Percentiles rank a stretch among this genome's conserved stretches.
These are phyloP conservation scores for Cyclotella atomus DNA, from an alignment of 108 stramenopile species.

Conservation along the genomic window DNA sequence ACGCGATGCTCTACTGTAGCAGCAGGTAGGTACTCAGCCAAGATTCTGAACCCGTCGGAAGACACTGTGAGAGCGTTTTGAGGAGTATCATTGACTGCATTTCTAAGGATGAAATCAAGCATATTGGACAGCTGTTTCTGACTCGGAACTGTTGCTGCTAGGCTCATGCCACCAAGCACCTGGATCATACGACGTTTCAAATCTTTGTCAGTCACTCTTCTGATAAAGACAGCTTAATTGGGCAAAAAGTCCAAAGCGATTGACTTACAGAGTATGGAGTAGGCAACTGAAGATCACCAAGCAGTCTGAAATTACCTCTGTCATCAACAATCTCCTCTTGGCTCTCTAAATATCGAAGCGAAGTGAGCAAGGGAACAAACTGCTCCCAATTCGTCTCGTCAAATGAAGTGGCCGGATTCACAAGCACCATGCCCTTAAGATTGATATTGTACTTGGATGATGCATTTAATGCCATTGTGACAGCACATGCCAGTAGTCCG, in stretches of 20 bases:
- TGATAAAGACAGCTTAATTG: no score
- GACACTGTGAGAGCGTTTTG: slow-evolving; percentile 40
- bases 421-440: slow-evolving; percentile 73
- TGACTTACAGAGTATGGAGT: slow-evolving; percentile 61
- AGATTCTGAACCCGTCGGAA: slow-evolving; percentile 61
- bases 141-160: slow-evolving; percentile 66
- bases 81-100: slow-evolving; percentile 4
- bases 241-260: no score
- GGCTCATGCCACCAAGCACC: slow-evolving; percentile 60
- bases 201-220: neutral
- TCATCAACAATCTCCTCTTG: slow-evolving; percentile 27
- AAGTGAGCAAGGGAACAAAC: slow-evolving; percentile 66
- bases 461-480: slow-evolving; percentile 61
- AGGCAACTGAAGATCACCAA: slow-evolving; percentile 32
- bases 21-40: slow-evolving; percentile 68
- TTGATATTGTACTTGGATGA: slow-evolving; percentile 17
- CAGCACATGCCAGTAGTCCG: slow-evolving; percentile 77
- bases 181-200: neutral
- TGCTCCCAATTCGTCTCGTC: slow-evolving; percentile 79
- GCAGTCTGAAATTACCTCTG: slow-evolving; percentile 17
- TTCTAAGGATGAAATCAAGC: slow-evolving; percentile 50
- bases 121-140: slow-evolving; percentile 57
- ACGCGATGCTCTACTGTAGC: slow-evolving; percentile 69
- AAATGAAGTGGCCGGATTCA: slow-evolving; percentile 93
- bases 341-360: slow-evolving; percentile 53